A percentile compares a stretch with the other conserved stretches of the same genome.
These are phyloP conservation scores for Mycena maculata DNA, from an alignment of 768 basidiomycete species.

Conservation along the genomic window DNA sequence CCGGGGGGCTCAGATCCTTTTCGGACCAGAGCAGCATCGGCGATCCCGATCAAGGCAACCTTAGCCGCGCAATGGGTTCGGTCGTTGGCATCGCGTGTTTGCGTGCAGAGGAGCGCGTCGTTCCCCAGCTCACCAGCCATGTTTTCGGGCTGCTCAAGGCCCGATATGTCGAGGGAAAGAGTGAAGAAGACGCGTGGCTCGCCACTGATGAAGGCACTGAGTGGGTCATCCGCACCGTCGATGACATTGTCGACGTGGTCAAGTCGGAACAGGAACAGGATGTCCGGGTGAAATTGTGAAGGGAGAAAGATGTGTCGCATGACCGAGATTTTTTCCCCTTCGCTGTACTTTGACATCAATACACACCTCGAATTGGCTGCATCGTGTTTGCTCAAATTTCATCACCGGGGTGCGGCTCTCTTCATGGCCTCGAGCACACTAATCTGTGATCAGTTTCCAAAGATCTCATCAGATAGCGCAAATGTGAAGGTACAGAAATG, in stretches of 20 bases:
- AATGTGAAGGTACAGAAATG: slow-evolving; percentile 5
- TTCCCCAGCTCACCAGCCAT: slow-evolving; percentile 89
- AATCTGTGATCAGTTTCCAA: slow-evolving; percentile 32
- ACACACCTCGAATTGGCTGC: slow-evolving; percentile 43
- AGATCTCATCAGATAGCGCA: slow-evolving; percentile 19
- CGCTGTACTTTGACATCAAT: slow-evolving; percentile 49
- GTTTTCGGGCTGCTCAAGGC: slow-evolving; percentile 93
- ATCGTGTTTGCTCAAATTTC: slow-evolving; percentile 29
- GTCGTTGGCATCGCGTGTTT: slow-evolving; percentile 88
- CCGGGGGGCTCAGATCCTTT: slow-evolving; percentile 62
- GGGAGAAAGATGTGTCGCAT: slow-evolving; percentile 34
- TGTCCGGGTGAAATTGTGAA: slow-evolving; percentile 72
- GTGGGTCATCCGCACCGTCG: slow-evolving; percentile 89
- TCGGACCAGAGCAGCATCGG: slow-evolving; percentile 51
- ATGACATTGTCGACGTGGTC: slow-evolving; percentile 83
- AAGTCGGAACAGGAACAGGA: slow-evolving; percentile 55
- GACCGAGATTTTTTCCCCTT: slow-evolving; percentile 23
- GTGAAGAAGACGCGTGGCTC: slow-evolving; percentile 82
- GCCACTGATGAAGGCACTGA: slow-evolving; percentile 87
- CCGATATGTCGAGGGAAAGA: slow-evolving; percentile 66
- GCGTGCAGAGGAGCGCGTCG: slow-evolving; percentile 86
- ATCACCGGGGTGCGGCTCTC: background rate
- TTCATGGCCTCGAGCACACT: slow-evolving; percentile 3
- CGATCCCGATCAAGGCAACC: slow-evolving; percentile 80
- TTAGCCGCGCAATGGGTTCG: slow-evolving; percentile 87